A percentile compares a stretch with the other conserved stretches of the same genome.
These are phyloP conservation scores for Trichomonascaceae sp. DNA, from an alignment of 1,139 yeast species.

Conservation along the genomic window DNA sequence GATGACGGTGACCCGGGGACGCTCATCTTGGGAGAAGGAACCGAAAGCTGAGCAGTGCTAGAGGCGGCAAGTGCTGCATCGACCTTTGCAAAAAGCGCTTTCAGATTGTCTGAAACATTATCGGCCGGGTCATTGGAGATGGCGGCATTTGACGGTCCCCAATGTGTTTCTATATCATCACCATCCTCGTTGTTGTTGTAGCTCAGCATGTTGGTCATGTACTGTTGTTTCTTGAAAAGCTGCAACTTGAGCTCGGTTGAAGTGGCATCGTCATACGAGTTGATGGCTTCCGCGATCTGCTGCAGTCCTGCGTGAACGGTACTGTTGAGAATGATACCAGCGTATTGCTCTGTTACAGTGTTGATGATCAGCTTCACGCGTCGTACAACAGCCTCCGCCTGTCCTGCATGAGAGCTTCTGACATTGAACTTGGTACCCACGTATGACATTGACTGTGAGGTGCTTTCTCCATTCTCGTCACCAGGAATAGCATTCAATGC, in stretches of 20 bases:
- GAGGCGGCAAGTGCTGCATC: slow-evolving; percentile 9
- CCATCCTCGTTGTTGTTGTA: slow-evolving; percentile 7
- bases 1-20: too few relatives aligned
- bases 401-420: slow-evolving; percentile 1
- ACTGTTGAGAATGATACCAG: slow-evolving; percentile 43
- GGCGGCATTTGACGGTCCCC: slow-evolving; percentile 17
- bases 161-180: slow-evolving; percentile 14
- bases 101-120: slow-evolving; percentile 14
- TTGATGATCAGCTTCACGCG: slow-evolving; percentile 28
- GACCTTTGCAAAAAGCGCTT: slow-evolving; percentile 13
- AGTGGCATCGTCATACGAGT: slow-evolving; percentile 34
- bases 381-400: slow-evolving; percentile 11
- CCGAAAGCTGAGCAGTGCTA: slow-evolving; percentile 1
- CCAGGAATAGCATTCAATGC: slow-evolving; percentile 8
- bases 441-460: background rate
- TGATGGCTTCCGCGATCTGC: slow-evolving; percentile 33
- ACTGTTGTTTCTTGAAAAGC: slow-evolving; percentile 31
- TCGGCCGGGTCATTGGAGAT: slow-evolving; percentile 6
- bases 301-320: slow-evolving; percentile 32
- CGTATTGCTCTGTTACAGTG: slow-evolving; percentile 34
- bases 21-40: background rate
- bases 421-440: too few relatives aligned
- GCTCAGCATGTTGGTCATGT: slow-evolving; percentile 26
- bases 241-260: slow-evolving; percentile 32
- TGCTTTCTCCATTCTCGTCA: slow-evolving; percentile 28